Conservation (phyloP, 176 grass and related monocot species). For the Avena insularis region DNA sequence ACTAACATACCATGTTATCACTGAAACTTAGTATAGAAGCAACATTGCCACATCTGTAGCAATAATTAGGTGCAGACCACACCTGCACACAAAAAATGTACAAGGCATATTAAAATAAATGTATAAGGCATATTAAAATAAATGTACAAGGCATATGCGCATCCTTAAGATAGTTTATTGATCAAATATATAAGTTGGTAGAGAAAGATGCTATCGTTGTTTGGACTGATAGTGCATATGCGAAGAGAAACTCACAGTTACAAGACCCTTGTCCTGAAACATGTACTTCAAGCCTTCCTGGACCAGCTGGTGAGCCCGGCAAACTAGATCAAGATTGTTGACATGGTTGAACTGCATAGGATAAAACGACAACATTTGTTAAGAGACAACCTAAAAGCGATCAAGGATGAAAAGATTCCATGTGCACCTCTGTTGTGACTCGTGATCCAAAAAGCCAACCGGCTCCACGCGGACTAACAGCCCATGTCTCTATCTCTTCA, state of each 20-base stretch:
- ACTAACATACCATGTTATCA: slow-evolving; percentile 82
- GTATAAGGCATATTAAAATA: slow-evolving; percentile 1
- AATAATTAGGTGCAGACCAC: slow-evolving; percentile 99
- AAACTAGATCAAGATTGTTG: slow-evolving; percentile 95
- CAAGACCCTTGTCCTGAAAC: slow-evolving; percentile 99
- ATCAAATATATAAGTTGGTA: neutral
- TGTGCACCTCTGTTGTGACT: slow-evolving; percentile 89
- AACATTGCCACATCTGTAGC: slow-evolving; percentile 98
- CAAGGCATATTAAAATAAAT: slow-evolving; percentile 21
- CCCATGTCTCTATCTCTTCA: slow-evolving; percentile 99
- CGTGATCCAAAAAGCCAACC: slow-evolving; percentile 97
- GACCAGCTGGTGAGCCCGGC: slow-evolving; percentile 94
- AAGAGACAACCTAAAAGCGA: neutral
- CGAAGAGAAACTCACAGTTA: slow-evolving; percentile 76
- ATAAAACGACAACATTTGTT: slow-evolving; percentile 15
- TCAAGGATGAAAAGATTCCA: slow-evolving; percentile 23
- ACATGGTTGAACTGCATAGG: slow-evolving; percentile 88
- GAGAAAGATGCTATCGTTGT: slow-evolving; percentile 9
- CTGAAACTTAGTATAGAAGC: slow-evolving; percentile 98
- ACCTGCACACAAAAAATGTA: slow-evolving; percentile 59
- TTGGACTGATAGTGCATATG: neutral
- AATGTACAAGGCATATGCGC: neutral
- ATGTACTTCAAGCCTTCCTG: slow-evolving; percentile 99
- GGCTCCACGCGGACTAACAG: slow-evolving; percentile 94
- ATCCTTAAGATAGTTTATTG: neutral